phyloP scores from a whole-genome alignment of 2,329 filamentous ascomycete genomes.

The Neurospora sp. region DNA sequence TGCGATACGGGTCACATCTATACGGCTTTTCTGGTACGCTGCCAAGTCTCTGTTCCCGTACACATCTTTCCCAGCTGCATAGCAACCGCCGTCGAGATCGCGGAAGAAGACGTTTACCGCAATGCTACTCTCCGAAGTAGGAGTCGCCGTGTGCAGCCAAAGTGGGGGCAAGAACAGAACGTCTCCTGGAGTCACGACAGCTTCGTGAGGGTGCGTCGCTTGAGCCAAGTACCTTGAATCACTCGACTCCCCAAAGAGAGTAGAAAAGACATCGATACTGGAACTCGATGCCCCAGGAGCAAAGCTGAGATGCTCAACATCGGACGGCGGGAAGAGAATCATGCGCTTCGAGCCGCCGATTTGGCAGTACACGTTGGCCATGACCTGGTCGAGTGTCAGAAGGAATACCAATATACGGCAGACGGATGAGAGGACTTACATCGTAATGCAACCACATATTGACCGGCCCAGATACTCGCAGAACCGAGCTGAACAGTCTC shows the following conservation, averaged over 20 bases:
- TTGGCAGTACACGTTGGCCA: constrained; percentile 81
- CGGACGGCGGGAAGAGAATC: constrained; percentile 67
- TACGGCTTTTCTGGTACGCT: constrained; percentile 71
- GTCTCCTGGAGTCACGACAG: constrained; percentile 58
- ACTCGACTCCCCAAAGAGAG: constrained; percentile 23
- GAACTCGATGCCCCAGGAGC: constrained; percentile 73
- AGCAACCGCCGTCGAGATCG: constrained; percentile 57
- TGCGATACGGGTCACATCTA: constrained; percentile 58
- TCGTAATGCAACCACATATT: constrained; percentile 91
- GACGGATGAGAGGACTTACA: constrained; percentile 31
- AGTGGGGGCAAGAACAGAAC: constrained; percentile 71
- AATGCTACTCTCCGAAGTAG: constrained; percentile 50
- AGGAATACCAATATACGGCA: neutral
- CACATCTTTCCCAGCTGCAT: constrained; percentile 61
- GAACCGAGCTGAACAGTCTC: constrained; percentile 66
- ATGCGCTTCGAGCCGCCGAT: constrained; percentile 63
- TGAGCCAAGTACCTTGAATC: constrained; percentile 7
- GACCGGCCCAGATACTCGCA: constrained; percentile 70
- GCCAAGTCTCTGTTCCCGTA: constrained; percentile 82
- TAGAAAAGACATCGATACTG: constrained; percentile 58
- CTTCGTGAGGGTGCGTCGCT: constrained; percentile 55
- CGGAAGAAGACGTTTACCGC: constrained; percentile 89
- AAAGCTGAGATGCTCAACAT: constrained; percentile 60
- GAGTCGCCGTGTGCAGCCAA: constrained; percentile 71
- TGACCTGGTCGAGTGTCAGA: constrained; percentile 43